These are phyloP conservation scores for Backusella parvicylindrica DNA, from an alignment of 192 early-diverging fungal species.

Conservation along the genomic window DNA sequence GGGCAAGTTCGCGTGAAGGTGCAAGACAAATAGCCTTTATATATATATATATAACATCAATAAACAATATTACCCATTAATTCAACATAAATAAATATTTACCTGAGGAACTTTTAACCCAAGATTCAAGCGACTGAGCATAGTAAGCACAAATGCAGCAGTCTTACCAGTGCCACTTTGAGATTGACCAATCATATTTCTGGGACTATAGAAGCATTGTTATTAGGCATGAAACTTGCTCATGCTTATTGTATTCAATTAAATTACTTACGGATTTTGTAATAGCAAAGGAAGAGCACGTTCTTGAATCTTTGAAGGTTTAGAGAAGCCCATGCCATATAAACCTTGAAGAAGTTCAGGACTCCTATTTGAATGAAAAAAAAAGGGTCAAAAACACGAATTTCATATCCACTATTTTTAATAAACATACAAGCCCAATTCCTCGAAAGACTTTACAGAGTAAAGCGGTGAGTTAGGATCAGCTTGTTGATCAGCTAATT, in stretches of 20 bases:
- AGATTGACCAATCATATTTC: constrained; percentile 97
- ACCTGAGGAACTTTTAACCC: constrained; percentile 63
- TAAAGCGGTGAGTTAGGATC: constrained; percentile 75
- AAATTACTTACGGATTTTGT: constrained; percentile 63
- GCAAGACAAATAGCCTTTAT: constrained; percentile 79
- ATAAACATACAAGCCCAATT: constrained; percentile 60
- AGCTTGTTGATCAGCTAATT: constrained; percentile 57
- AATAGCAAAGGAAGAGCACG: constrained; percentile 87
- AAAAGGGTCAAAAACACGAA: not conserved
- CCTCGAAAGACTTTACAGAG: constrained; percentile 75
- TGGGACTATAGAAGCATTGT: constrained; percentile 46
- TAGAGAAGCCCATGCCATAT: constrained; percentile 90
- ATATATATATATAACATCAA: not conserved
- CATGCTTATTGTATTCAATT: too few species aligned
- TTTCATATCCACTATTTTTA: not conserved
- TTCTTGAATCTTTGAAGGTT: constrained; percentile 96
- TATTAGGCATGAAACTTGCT: not conserved
- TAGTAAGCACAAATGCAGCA: constrained; percentile 91
- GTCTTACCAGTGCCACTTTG: constrained; percentile 99
- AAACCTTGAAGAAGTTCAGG: constrained; percentile 86
- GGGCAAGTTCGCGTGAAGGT: constrained; percentile 90
- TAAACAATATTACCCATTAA: not conserved
- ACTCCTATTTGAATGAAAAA: constrained; percentile 44
- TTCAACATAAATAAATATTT: not conserved
- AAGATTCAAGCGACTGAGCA: constrained; percentile 84